phyloP scores from a whole-genome alignment of 345 rosid genomes.

The Streptanthus diversifolius region DNA sequence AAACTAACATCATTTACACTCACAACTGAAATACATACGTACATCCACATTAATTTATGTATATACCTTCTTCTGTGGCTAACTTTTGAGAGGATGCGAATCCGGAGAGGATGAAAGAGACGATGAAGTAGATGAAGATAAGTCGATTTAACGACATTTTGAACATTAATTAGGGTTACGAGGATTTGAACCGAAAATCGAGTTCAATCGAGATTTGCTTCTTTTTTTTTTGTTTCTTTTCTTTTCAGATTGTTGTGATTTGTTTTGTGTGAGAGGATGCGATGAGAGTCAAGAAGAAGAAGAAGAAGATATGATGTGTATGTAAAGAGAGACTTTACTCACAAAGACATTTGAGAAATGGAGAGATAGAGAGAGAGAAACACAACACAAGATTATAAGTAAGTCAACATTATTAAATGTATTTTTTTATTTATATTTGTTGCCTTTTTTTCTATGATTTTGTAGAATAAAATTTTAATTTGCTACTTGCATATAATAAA shows the following conservation, averaged over 20 bases:
- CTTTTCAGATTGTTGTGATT: neutral
- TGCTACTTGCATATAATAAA: slow-evolving; percentile 1
- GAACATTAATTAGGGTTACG: neutral
- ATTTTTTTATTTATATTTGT: neutral
- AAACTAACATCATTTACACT: neutral
- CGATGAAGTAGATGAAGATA: slow-evolving; percentile 13
- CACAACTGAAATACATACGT: neutral
- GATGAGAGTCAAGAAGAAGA: slow-evolving; percentile 9
- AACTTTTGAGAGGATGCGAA: slow-evolving; percentile 29
- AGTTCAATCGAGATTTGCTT: neutral
- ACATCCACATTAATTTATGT: neutral
- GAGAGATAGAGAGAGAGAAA: neutral
- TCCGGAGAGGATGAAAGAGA: slow-evolving; percentile 18
- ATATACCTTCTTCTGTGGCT: slow-evolving; percentile 38
- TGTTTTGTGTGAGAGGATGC: neutral
- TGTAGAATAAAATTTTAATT: neutral
- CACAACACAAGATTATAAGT: neutral
- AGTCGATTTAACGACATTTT: slow-evolving; percentile 18
- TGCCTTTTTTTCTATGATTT: neutral
- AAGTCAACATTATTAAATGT: slow-evolving; percentile 11
- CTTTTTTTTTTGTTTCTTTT: neutral
- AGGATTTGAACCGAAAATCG: neutral
- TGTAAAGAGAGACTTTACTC: slow-evolving; percentile 7
- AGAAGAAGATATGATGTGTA: neutral
- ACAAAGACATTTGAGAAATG: neutral